Evolutionary conservation across 2,329 filamentous ascomycete species (phyloP), one percentile per base, ranked within the genome.

Genomic region (Colletotrichum coccodes): DNA sequence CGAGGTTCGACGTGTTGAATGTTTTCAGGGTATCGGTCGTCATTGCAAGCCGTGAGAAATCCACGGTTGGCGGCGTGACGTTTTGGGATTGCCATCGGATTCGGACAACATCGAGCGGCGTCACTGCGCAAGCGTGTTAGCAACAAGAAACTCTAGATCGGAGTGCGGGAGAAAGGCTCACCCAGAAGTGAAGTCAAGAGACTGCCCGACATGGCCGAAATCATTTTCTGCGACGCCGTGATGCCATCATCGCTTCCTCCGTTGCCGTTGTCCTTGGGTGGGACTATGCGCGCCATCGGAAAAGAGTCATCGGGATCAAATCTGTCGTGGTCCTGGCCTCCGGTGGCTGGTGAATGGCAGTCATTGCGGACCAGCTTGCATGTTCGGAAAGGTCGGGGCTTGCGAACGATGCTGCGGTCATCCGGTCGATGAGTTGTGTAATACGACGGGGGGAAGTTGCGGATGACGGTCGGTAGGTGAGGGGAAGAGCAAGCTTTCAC

Each of bases 21-120:
- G 91, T 89, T 71, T 89, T 90, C 73, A 91, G 78, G 76, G 88
- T 90, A 73, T 86, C 77, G 73, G 87, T 82, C 74, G 87, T 80
- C 76, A 90, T 73, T 74, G 87, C 79, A 78, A 91, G 79, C 80
- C 85, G 84, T 77, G 87, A 82, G 73, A 89, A 84, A 75, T 87
- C 83, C 76, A 86, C 82, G 72, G 83, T 79, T 73, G 87, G 83
- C 70, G 86, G 80, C 61, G 81, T 76, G 49, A 80, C 77, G 85
- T 84, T 82, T 76, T 98, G 95, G 2, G 96, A 95, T 81, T 99
- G 96, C 61, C 97, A 86, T 71, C 96, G 94, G 53, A 99, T 94
- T 71, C 96, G 94, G 70, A 99, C 96, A 71, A 99, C 96, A 77
- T 99, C 96, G 60, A 99, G 91, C 53, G 96, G 96, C 6, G 96